Base-by-base conservation (phyloP, 2,329 filamentous ascomycete genomes). In the Epicoccum nigrum region DNA sequence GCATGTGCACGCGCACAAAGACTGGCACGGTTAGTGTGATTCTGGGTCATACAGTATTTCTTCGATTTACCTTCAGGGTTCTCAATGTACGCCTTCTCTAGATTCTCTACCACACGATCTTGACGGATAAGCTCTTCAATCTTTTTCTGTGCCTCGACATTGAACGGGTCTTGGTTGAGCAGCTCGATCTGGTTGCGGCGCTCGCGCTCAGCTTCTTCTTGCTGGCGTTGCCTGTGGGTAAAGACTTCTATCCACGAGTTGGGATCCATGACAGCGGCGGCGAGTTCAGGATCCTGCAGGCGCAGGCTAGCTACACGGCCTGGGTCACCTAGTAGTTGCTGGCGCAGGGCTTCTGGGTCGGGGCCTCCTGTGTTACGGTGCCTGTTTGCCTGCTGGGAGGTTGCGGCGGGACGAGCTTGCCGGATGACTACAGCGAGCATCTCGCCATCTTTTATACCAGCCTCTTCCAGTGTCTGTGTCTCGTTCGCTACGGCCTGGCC, bases 61-160 rank as follows among this genome's bases (percentile, higher is more conserved):
- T 6, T 16, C n/a, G 32, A 75, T 82, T 64, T 77, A 95, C 93
- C 93, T 83, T 97, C 94, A 0, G 94, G 94, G 67, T 95, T 96
- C 75, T 97, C 88, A 76, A 97, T 93, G 83, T 97, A 93, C 33
- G 94, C 94, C 75, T 92, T 94, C 69, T 97, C 92, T 54, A 97
- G 75, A 68, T 99, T 99, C 76, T 97, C 92, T 74, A 93, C 92
- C 37, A 99, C 93, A 13, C 88, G 83, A 76, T 97, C 90, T 75
- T 97, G 90, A 47, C 94, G 87, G 69, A 99, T 99, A 75, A 97
- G 95, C 76, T 99, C 94, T 70, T 94, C 93, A 56, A 99, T 99
- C 76, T 88, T 90, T 38, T 83, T 83, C 76, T 99, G 94, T 7
- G 92, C 90, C 59, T 97, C 92, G 20, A 91, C 78, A 69, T 99